Conservation (phyloP, 208 protist genomes). For the Trypanosoma scelopori region DNA sequence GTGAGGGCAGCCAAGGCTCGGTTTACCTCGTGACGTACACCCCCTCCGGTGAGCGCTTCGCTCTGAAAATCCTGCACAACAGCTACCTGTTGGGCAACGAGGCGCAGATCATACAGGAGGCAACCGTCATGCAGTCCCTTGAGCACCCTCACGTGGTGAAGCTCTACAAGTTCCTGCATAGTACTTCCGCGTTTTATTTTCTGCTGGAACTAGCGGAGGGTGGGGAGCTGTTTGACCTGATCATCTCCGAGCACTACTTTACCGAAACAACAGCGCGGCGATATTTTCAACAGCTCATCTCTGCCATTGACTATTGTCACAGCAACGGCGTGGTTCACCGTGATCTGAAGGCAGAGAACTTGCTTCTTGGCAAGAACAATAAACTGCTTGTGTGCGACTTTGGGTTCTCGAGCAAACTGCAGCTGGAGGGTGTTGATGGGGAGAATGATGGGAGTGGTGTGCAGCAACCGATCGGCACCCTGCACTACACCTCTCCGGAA, state of each 20-base stretch:
- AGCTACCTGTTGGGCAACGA: conserved; percentile 62
- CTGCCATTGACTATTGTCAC: conserved; percentile 94
- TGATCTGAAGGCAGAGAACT: conserved; percentile 92
- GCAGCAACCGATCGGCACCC: conserved; percentile 46
- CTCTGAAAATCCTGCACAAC: conserved; percentile 88
- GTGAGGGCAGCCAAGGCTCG: conserved; percentile 87
- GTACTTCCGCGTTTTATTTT: conserved; percentile 84
- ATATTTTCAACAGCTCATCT: conserved; percentile 95
- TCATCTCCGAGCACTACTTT: conserved; percentile 85
- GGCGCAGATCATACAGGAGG: conserved; percentile 80
- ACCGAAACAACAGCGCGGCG: conserved; percentile 75
- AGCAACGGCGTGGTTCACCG: conserved; percentile 81
- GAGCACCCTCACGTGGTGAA: conserved; percentile 90
- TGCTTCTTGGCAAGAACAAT: conserved; percentile 71
- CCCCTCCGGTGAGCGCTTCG: conserved; percentile 72
- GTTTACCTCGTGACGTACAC: conserved; percentile 85
- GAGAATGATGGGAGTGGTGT: conserved; percentile 45
- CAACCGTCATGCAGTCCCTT: conserved; percentile 84
- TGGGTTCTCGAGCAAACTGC: conserved; percentile 75
- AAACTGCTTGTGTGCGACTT: conserved; percentile 89
- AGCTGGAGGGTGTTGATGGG: conserved; percentile 39
- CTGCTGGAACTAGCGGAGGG: conserved; percentile 88
- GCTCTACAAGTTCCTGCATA: conserved; percentile 88
- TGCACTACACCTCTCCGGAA: conserved; percentile 89
- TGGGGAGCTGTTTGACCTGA: conserved; percentile 95